phyloP scores from a whole-genome alignment of 2,329 filamentous ascomycete species.

The Fusarium newnesense region DNA sequence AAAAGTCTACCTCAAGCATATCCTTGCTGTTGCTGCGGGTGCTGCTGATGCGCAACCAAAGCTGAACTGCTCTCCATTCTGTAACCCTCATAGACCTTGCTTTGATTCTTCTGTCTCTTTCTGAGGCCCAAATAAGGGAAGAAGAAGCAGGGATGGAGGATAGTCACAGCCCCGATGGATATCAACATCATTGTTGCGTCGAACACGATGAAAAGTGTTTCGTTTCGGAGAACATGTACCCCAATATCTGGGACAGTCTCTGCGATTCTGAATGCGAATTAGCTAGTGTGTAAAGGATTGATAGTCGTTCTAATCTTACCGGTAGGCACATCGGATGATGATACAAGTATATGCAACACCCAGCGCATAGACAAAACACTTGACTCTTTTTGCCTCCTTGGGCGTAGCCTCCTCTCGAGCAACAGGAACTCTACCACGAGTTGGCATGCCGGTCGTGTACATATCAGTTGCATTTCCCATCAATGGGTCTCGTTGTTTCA shows the following conservation, averaged over 20 bases:
- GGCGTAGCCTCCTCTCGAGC: slow-evolving; percentile 22
- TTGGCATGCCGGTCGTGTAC: not conserved
- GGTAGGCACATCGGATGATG: slow-evolving; percentile 31
- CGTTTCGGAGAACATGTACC: slow-evolving; percentile 24
- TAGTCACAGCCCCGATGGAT: slow-evolving; percentile 16
- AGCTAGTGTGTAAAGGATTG: not conserved
- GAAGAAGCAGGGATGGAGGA: slow-evolving; percentile 25
- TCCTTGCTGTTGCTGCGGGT: not conserved
- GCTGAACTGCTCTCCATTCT: slow-evolving; percentile 12
- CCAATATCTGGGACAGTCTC: slow-evolving; percentile 24
- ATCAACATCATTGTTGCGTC: slow-evolving; percentile 28
- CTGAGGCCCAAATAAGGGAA: slow-evolving; percentile 27
- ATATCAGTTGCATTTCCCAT: not conserved
- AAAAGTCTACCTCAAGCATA: not conserved
- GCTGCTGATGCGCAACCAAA: not conserved
- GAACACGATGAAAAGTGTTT: slow-evolving; percentile 28
- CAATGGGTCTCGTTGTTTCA: not conserved
- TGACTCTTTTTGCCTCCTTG: slow-evolving; percentile 10
- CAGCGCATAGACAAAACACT: slow-evolving; percentile 26
- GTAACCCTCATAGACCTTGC: slow-evolving; percentile 9
- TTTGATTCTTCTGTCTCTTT: slow-evolving; percentile 20
- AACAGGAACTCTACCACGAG: slow-evolving; percentile 8
- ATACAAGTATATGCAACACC: slow-evolving; percentile 24
- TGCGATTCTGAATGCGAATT: slow-evolving; percentile 5
- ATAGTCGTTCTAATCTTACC: slow-evolving; percentile 1